A percentile compares a stretch with the other conserved stretches of the same genome.
These are phyloP conservation scores for Schwanniomyces vanrijiae DNA, from an alignment of 805 yeast genomes.

Conservation along the genomic window DNA sequence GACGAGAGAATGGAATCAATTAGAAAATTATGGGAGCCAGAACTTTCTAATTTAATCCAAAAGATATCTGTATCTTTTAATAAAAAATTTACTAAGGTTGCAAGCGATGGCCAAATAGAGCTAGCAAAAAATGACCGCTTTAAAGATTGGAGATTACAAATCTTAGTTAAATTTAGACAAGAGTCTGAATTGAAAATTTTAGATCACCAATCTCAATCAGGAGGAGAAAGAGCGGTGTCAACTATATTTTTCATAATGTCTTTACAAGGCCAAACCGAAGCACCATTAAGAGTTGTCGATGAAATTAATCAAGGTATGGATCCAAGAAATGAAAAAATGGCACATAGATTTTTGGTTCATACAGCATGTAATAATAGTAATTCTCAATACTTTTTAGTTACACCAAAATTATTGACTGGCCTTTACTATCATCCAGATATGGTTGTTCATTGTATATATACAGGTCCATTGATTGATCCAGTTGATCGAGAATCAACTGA, in stretches of 20 bases:
- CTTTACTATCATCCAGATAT: slow-evolving; percentile 74
- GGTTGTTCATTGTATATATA: slow-evolving; percentile 78
- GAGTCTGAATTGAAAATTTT: slow-evolving; percentile 66
- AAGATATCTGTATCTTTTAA: slow-evolving; percentile 66
- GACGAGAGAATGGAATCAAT: slow-evolving; percentile 40
- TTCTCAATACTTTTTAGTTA: slow-evolving; percentile 88
- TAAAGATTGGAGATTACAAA: slow-evolving; percentile 79
- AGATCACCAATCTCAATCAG: slow-evolving; percentile 90
- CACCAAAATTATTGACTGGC: slow-evolving; percentile 85
- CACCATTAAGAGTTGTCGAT: slow-evolving; percentile 94
- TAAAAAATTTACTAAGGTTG: slow-evolving; percentile 66
- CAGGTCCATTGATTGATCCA: slow-evolving; percentile 34
- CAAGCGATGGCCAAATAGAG: slow-evolving; percentile 85
- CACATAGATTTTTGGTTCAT: slow-evolving; percentile 81
- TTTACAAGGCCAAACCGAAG: slow-evolving; percentile 79
- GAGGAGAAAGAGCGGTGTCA: slow-evolving; percentile 96
- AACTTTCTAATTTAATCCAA: slow-evolving; percentile 50
- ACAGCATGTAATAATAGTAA: slow-evolving; percentile 61
- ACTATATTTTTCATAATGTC: slow-evolving; percentile 90
- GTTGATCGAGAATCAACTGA: slow-evolving; percentile 10
- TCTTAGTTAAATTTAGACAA: slow-evolving; percentile 83
- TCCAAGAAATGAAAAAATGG: slow-evolving; percentile 82
- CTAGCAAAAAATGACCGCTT: slow-evolving; percentile 51
- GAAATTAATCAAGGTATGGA: slow-evolving; percentile 99
- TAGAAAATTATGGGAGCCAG: slow-evolving; percentile 58